Percentiles rank a stretch among this genome's conserved stretches.
Evolutionary conservation across 768 basidiomycete species (phyloP).

Genomic region (Crucibulum laeve): DNA sequence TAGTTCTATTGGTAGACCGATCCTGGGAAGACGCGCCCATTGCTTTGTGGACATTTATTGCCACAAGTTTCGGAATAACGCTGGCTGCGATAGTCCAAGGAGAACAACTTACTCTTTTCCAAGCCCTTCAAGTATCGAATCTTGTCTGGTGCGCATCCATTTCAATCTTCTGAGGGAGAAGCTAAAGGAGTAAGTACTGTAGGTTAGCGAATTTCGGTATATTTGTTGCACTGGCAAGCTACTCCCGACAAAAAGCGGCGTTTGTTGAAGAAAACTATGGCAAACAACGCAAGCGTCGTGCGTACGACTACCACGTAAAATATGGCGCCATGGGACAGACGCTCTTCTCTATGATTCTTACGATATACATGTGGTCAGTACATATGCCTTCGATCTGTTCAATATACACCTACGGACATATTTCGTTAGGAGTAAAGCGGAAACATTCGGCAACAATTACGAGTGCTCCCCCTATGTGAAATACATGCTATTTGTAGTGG

Average conservation of each 20-base stretch:
- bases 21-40: conserved; percentile 34
- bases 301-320: conserved; percentile 27
- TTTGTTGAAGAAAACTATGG: conserved; percentile 3
- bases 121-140: conserved; percentile 36
- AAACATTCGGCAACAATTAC: conserved; percentile 20
- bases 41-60: conserved; percentile 39
- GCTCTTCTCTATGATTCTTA: conserved; percentile 31
- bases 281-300: background rate
- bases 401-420: background rate
- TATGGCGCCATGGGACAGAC: conserved; percentile 35
- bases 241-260: conserved; percentile 30
- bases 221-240: conserved; percentile 35
- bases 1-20: conserved; percentile 36
- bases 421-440: conserved; percentile 21
- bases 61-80: conserved; percentile 34
- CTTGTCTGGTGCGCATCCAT: conserved; percentile 30
- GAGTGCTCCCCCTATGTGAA: conserved; percentile 24
- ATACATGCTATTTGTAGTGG: conserved; percentile 30
- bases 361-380: conserved; percentile 33
- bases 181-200: background rate
- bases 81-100: conserved; percentile 32
- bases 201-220: conserved; percentile 41
- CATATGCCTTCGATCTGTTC: background rate
- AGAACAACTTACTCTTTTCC: conserved; percentile 28
- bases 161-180: background rate